These are phyloP conservation scores for Oehlia diaphana DNA, from an alignment of 192 early-diverging fungal genomes.

Conservation along the genomic window DNA sequence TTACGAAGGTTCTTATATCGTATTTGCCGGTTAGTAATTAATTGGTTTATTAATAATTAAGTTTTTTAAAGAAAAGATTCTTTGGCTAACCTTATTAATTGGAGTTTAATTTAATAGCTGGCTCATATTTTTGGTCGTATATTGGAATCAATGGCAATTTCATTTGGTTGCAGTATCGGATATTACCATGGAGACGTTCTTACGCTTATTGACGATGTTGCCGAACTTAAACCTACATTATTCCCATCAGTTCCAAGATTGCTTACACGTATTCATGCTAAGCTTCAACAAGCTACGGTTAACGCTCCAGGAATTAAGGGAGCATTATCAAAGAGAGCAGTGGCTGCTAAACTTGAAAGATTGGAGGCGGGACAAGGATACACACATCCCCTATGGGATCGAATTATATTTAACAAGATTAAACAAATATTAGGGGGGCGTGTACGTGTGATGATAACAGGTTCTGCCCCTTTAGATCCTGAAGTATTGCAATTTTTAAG, in stretches of 20 bases:
- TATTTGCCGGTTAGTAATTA: constrained; percentile 25
- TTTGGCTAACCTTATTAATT: not conserved
- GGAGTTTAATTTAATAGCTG: not conserved
- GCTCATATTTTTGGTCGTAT: constrained; percentile 38
- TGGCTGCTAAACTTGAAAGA: constrained; percentile 62
- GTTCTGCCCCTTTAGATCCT: constrained; percentile 70
- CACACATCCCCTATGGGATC: constrained; percentile 83
- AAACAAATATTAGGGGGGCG: constrained; percentile 77
- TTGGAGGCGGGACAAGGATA: constrained; percentile 56
- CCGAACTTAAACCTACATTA: constrained; percentile 73
- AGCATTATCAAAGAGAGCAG: constrained; percentile 56
- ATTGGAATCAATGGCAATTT: not conserved
- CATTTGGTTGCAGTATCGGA: constrained; percentile 30
- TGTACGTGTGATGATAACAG: constrained; percentile 62
- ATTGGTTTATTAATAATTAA: not conserved
- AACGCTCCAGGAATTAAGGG: constrained; percentile 60
- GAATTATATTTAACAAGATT: constrained; percentile 84
- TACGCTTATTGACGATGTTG: constrained; percentile 82
- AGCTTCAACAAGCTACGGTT: constrained; percentile 49
- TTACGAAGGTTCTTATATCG: constrained; percentile 3
- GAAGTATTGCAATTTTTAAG: constrained; percentile 69
- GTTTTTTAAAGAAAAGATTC: not conserved
- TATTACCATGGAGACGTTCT: constrained; percentile 57
- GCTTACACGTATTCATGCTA: constrained; percentile 85
- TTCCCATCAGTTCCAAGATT: constrained; percentile 90